phyloP scores from a whole-genome alignment of 305 asterid species.

The Rubia balearica region DNA sequence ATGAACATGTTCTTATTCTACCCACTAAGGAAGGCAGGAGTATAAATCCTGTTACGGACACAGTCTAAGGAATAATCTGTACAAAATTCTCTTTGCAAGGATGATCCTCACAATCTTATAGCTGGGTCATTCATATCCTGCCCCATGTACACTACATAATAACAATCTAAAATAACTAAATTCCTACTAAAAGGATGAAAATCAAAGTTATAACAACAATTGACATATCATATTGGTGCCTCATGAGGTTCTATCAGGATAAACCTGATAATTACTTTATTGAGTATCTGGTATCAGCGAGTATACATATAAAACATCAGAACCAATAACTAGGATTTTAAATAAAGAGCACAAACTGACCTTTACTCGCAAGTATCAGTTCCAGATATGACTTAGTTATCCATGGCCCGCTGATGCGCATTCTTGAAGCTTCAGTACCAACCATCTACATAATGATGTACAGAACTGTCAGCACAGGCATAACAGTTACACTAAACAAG shows the following conservation, averaged over 20 bases:
- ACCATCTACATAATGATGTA: constrained; percentile 47
- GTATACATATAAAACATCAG: constrained; percentile 11
- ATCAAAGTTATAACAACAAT: neutral
- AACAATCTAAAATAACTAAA: neutral
- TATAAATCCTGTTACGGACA: neutral
- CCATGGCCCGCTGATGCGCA: constrained; percentile 89
- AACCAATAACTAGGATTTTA: constrained; percentile 8
- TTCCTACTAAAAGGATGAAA: neutral
- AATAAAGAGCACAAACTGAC: constrained; percentile 31
- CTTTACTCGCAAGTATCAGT: constrained; percentile 90
- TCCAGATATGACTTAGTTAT: constrained; percentile 94
- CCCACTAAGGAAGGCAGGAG: neutral
- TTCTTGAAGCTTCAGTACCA: constrained; percentile 82
- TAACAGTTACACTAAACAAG: neutral
- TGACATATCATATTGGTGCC: neutral
- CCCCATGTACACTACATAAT: neutral
- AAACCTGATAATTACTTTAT: neutral
- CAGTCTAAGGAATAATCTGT: neutral
- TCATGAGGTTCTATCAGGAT: neutral
- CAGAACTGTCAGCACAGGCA: neutral
- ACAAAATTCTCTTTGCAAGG: neutral
- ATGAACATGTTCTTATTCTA: neutral
- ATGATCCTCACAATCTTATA: neutral
- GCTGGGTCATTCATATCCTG: neutral
- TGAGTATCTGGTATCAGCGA: neutral